Evolutionary conservation across 257 asterid genomes (phyloP).

Genomic region (Marsdenia floribunda): DNA sequence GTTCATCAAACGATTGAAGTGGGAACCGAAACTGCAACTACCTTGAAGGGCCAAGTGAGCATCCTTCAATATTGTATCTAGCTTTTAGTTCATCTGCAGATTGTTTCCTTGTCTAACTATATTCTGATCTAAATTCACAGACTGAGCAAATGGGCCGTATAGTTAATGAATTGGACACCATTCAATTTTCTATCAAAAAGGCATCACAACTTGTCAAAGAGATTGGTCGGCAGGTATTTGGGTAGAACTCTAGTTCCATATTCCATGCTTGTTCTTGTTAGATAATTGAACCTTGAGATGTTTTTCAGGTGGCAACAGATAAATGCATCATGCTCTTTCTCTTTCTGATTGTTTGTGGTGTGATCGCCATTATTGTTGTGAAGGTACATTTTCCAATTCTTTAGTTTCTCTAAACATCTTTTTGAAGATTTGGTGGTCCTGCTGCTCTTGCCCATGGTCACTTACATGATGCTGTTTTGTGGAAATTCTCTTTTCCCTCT

Average conservation of each 20-base stretch:
- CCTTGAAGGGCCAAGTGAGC: conserved; percentile 95
- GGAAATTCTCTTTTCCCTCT: too few relatives aligned
- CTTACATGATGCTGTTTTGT: not conserved
- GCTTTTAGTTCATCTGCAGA: conserved; percentile 10
- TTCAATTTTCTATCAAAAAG: conserved; percentile 88
- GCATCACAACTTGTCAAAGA: conserved; percentile 98
- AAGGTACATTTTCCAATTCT: conserved; percentile 45
- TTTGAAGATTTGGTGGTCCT: not conserved
- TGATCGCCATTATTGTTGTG: conserved; percentile 74
- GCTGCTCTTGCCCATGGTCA: not conserved
- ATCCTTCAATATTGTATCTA: not conserved
- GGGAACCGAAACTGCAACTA: conserved; percentile 88
- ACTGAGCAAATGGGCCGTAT: conserved; percentile 99
- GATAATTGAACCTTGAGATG: conserved; percentile 9
- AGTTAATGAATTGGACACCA: conserved; percentile 91
- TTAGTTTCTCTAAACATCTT: conserved; percentile 4
- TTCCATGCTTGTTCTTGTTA: conserved; percentile 15
- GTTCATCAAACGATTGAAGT: conserved; percentile 97
- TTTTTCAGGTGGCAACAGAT: conserved; percentile 90
- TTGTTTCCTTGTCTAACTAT: conserved; percentile 14
- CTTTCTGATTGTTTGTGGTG: conserved; percentile 81
- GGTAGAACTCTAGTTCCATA: conserved; percentile 4
- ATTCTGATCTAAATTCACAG: conserved; percentile 28
- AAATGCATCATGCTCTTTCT: conserved; percentile 93
- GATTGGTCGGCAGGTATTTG: conserved; percentile 88